These are phyloP conservation scores for Rhodotorula sphaerocarpa DNA, from an alignment of 768 basidiomycete species.

Conservation along the genomic window DNA sequence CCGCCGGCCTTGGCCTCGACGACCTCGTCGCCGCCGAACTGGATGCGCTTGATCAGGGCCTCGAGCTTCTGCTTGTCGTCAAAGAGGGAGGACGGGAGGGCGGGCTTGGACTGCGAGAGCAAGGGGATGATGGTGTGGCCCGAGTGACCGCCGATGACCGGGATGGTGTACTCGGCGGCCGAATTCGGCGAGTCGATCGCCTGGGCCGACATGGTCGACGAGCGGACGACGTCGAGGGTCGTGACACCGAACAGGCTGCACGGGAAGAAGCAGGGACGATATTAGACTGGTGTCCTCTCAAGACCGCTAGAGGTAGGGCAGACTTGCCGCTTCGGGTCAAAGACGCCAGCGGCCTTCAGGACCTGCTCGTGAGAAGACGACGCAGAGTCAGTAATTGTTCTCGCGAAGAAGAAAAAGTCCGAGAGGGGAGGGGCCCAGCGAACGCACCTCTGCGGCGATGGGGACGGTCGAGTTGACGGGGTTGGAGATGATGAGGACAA, in stretches of 20 bases:
- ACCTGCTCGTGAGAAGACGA: constrained; percentile 47
- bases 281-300: neutral
- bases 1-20: constrained; percentile 93
- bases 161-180: constrained; percentile 54
- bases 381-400: too few species aligned
- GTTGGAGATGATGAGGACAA: constrained; percentile 94
- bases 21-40: constrained; percentile 95
- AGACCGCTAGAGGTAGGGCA: too few species aligned
- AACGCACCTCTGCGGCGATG: constrained; percentile 67
- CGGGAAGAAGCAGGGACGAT: neutral
- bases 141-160: constrained; percentile 91
- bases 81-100: constrained; percentile 52
- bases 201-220: constrained; percentile 85
- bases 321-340: constrained; percentile 76
- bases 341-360: constrained; percentile 83
- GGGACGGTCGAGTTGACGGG: constrained; percentile 99
- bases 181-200: constrained; percentile 58
- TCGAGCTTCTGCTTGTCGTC: constrained; percentile 47
- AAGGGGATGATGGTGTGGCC: constrained; percentile 90
- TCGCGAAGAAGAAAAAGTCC: too few species aligned
- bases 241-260: constrained; percentile 90
- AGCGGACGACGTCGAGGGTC: constrained; percentile 87
- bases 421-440: too few species aligned
- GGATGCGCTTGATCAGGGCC: constrained; percentile 70
- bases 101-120: constrained; percentile 77